Evolutionary conservation across 805 yeast genomes (phyloP), one percentile per base, ranked within the genome.

Genomic region (Metschnikowia shivogae): DNA sequence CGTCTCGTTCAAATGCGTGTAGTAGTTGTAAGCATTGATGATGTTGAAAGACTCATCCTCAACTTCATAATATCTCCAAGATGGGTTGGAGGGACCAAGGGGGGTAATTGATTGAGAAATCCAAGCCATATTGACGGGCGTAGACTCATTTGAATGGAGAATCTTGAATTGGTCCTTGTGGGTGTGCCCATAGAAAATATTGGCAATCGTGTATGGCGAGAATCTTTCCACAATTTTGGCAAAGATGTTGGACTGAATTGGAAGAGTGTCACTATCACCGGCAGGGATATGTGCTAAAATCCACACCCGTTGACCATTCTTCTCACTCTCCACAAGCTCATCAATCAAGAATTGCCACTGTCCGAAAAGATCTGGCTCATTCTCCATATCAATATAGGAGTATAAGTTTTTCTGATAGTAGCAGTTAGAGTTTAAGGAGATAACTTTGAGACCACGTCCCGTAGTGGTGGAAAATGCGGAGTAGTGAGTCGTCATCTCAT

Each of bases 11-110:
- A 84, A 71, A 47, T 70, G 70, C n/a, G 84, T 72, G 61, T 73
- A 82, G 63, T 72, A 81, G 55, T 81, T 82, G 64, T 61, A 73
- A 2, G 82, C 69, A 56, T 84, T 80, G 73, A 81, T 70, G 47
- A 84, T 68, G 50, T 76, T 76, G 65, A 81, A 82, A 5, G 86
- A 74, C 50, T 74, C 62, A 19, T 74, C 64, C 58, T 84, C 88
- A 43, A 84, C 81, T 52, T 79, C 80, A 56, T 84, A 84, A 64
- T 81, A 82, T 60, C 86, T 75, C 85, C 87, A 84, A 17, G 81
- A 74, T 6, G 90, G 90, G 59, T 84, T 84, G 52, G 76, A 72
- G 40, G 78, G 71, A 6, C 69, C 63, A 56, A 72, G 70, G 7
- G 89, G 86, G 6, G 88, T 81, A 33, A 84, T 76, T 0, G 87